Evolutionary conservation across 73 alveolate species (phyloP).

Genomic region (Stentor coeruleus): DNA sequence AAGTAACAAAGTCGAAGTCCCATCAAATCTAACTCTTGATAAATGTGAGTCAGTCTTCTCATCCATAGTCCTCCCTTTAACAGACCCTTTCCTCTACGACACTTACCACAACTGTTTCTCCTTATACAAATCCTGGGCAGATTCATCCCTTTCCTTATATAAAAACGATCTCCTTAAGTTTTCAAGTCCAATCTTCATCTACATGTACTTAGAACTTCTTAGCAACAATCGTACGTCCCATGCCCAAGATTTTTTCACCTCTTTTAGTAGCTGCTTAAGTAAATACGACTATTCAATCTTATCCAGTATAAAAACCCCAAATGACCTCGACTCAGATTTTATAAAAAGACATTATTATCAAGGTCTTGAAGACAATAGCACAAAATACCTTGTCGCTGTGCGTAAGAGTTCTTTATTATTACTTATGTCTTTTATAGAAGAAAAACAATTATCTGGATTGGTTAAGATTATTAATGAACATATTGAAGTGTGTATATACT

Average conservation of each 20-base stretch:
- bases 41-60: neutral
- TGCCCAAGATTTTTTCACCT: conserved; percentile 36
- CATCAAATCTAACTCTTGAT: neutral
- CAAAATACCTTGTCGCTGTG: neutral
- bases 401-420: neutral
- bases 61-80: neutral
- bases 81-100: neutral
- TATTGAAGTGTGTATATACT: neutral
- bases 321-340: neutral
- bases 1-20: neutral
- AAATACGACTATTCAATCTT: conserved; percentile 23
- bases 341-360: neutral
- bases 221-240: neutral
- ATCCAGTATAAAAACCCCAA: conserved; percentile 26
- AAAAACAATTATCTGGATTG: neutral
- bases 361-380: neutral
- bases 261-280: neutral
- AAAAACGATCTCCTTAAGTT: conserved; percentile 47
- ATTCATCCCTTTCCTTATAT: conserved; percentile 25
- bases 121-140: neutral
- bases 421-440: conserved; percentile 18
- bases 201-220: conserved; percentile 40
- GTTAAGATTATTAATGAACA: conserved; percentile 26
- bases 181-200: conserved; percentile 44
- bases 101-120: neutral